Evolutionary conservation across 805 yeast genomes (phyloP).

Genomic region (Kregervanrija fluxuum): DNA sequence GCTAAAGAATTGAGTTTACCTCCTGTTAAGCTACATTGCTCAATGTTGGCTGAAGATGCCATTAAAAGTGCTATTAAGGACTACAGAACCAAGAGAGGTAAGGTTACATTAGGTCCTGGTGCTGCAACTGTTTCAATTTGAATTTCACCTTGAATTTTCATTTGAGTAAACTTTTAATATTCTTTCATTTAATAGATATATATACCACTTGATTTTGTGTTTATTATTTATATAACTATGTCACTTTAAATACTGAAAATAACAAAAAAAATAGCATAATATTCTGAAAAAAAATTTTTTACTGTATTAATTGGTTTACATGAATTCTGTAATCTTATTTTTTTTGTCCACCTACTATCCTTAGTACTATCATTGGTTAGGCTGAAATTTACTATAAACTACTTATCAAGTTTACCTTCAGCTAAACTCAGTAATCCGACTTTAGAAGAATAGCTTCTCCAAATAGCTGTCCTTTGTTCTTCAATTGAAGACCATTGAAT

Average conservation of each 20-base stretch:
- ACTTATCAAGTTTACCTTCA: constrained; percentile 26
- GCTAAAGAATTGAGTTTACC: constrained; percentile 94
- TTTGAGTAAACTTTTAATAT: background rate
- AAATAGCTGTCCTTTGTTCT: constrained; percentile 23
- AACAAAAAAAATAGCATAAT: too few species aligned
- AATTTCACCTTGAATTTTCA: constrained; percentile 1
- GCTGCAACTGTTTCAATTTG: constrained; percentile 22
- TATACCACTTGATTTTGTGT: too few species aligned
- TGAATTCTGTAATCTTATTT: too few species aligned
- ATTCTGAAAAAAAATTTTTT: too few species aligned
- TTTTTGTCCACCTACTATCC: background rate
- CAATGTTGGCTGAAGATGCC: constrained; percentile 98
- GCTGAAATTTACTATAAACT: too few species aligned
- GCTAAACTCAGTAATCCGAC: constrained; percentile 42
- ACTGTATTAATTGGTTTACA: too few species aligned
- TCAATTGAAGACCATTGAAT: constrained; percentile 24
- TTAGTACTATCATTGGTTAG: too few species aligned
- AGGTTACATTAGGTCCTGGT: constrained; percentile 58
- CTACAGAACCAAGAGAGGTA: constrained; percentile 74
- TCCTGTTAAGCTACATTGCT: constrained; percentile 95
- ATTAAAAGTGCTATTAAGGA: constrained; percentile 96
- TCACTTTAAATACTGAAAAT: too few species aligned
- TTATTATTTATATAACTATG: too few species aligned
- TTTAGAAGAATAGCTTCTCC: constrained; percentile 48
- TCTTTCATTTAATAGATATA: too few species aligned